Evolutionary conservation across 106 monocot genomes (phyloP).

Genomic region (Dendrobium huoshanense): DNA sequence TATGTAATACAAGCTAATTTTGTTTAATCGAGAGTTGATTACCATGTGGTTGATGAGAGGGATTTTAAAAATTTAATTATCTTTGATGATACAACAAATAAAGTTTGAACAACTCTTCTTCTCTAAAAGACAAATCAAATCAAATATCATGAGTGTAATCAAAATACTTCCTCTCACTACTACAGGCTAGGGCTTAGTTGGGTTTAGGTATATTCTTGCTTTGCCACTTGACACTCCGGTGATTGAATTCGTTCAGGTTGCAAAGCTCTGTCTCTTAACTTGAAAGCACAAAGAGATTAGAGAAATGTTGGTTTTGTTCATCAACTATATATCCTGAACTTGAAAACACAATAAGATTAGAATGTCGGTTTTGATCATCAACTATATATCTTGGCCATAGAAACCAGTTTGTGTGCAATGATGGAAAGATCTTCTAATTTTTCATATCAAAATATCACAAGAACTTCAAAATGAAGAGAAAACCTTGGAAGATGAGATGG

Average conservation of each 20-base stretch:
- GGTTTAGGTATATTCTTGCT: too few relatives aligned
- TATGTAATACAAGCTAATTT: too few relatives aligned
- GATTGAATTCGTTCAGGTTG: neutral
- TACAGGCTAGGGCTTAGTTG: too few relatives aligned
- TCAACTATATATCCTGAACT: constrained; percentile 68
- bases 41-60: too few relatives aligned
- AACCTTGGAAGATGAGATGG: constrained; percentile 95
- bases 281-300: constrained; percentile 57
- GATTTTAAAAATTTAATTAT: too few relatives aligned
- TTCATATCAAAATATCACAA: constrained; percentile 94
- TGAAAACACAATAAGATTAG: constrained; percentile 55
- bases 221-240: too few relatives aligned
- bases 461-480: constrained; percentile 99
- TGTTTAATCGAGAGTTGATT: too few relatives aligned
- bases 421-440: constrained; percentile 75
- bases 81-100: too few relatives aligned
- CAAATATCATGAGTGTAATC: too few relatives aligned
- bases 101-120: too few relatives aligned
- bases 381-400: constrained; percentile 83
- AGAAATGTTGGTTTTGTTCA: constrained; percentile 97
- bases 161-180: too few relatives aligned
- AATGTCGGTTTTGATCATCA: constrained; percentile 96
- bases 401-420: constrained; percentile 91
- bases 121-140: too few relatives aligned
- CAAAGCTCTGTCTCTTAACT: neutral